Evolutionary conservation across 257 asterid species (phyloP).

Genomic region (Solanum chilense): DNA sequence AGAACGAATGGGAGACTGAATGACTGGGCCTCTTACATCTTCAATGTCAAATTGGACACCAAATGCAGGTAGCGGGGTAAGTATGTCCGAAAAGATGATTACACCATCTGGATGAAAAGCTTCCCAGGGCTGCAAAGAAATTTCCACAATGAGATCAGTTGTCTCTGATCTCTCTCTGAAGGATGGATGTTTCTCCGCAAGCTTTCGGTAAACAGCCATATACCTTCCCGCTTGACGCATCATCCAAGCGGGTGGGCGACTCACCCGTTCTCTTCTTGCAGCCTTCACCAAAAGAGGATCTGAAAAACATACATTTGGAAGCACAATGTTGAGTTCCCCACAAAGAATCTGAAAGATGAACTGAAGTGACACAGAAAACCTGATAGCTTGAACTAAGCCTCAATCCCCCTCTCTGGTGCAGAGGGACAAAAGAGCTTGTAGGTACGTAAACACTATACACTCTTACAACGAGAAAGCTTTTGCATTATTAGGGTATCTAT

Average conservation of each 20-base stretch:
- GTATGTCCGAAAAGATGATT: constrained; percentile 92
- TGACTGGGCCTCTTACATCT: constrained; percentile 78
- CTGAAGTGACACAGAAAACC: neutral
- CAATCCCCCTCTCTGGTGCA: neutral
- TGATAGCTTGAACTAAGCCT: neutral
- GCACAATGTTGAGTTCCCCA: neutral
- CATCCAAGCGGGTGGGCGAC: constrained; percentile 98
- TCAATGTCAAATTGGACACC: constrained; percentile 98
- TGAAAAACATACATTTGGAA: constrained; percentile 18
- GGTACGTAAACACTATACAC: neutral
- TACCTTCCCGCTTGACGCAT: constrained; percentile 99
- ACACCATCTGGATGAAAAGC: constrained; percentile 95
- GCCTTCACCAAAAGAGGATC: constrained; percentile 93
- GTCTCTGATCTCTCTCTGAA: constrained; percentile 99
- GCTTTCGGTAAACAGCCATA: constrained; percentile 91
- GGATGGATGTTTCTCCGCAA: constrained; percentile 90
- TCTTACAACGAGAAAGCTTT: neutral
- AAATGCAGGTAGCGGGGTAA: constrained; percentile 94
- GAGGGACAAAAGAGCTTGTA: neutral
- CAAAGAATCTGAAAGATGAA: neutral
- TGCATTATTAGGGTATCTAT: neutral
- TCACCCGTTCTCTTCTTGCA: constrained; percentile 78
- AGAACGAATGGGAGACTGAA: constrained; percentile 69
- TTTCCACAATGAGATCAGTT: constrained; percentile 97
- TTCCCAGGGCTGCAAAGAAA: constrained; percentile 99